Base-by-base conservation (phyloP, 2,329 filamentous ascomycete genomes). In the Pseudogymnoascus pannorum region DNA sequence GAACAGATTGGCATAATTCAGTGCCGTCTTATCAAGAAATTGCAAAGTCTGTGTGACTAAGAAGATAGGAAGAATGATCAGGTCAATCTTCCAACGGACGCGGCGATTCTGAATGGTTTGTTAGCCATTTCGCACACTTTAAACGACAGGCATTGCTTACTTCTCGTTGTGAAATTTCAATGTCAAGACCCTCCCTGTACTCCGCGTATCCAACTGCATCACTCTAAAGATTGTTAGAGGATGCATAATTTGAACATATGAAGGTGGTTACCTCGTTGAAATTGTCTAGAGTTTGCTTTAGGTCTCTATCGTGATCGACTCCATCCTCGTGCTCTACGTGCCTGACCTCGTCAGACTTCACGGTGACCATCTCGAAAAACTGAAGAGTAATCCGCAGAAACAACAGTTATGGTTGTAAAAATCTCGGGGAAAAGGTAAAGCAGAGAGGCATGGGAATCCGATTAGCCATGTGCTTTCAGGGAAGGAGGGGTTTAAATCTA, bases 1-100 rank as follows among this genome's bases (percentile, higher is more conserved):
- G 60, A 76, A 74, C 0, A 76, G 65, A n/a, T 62, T 64, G n/a
- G 62, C 61, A 44, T 64, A 61, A 51, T 61, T 63, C 2, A 63
- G 42, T n/a, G 58, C 57, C 5, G 61, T 63, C 29, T 58, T 64
- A 24, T 63, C 63, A 31, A 63, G 44, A 35, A 64, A 61, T 59
- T 63, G 61, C 7, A 64, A 42, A 12, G 63, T 54, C 48, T 64
- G 61, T 3, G 58, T 63, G 33, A 63, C 63, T n/a, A 61, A 40
- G 58, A 61, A 64, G 14, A 63, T 63, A 7, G 61, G 60, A 11
- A 60, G 51, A 60, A 60, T 48, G 22, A 54, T 54, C 4, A 60
- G 29, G 29, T 60, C 59, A n/a, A 60, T 48, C 59, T 60, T 60
- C 59, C 59, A 60, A 18, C 59, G 59, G 42, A 60, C 59, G 11